Base-by-base conservation (phyloP, 768 basidiomycete species). In the Royoungia palumana region DNA sequence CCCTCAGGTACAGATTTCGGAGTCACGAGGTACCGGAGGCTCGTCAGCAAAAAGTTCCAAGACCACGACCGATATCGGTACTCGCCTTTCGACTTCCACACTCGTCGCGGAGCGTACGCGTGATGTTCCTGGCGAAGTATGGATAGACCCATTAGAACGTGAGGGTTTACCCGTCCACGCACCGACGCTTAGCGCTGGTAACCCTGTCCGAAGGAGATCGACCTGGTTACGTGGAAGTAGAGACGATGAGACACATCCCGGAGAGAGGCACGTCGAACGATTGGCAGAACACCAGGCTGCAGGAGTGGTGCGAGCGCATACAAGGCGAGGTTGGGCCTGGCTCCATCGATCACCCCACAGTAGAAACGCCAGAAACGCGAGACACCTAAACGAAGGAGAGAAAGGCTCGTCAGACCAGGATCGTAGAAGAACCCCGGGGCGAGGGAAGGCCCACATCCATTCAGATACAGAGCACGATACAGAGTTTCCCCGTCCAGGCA, bases 61-160 rank as follows among this genome's bases (percentile, higher is more conserved):
- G 0, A 47, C 58, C 3, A 14, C 13, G 1, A 43, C 38, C 14
- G 42, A 46, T 21, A 19, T 38, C 14, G 28, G 45, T 24, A 6
- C 17, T 10, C 36, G 16, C 35, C 51, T 46, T 7, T 58, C 57
- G 3, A 46, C 49, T 21, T 40, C 45, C 25, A 58, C 62, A 1
- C 57, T 59, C 10, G 59, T 62, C 8, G 57, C 44, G 7, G 42
- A 55, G 13, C 65, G 63, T 54, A 68, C 69, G 1, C 69, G 66
- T 32, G 56, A 70, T 14, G 67, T 80, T 5, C 78, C 78, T 0
- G 81, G 77, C 34, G 74, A 75, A 34, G 72, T 70, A 41, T 85
- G 75, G 60, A 83, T 89, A 56, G 80, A 79, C 46, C 76, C 79
- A 0, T 64, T 75, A 41, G 88, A 90, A 63, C 77, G 73, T 41